These are phyloP conservation scores for Kodamaea lidongshanica DNA, from an alignment of 805 yeast species.

Conservation along the genomic window DNA sequence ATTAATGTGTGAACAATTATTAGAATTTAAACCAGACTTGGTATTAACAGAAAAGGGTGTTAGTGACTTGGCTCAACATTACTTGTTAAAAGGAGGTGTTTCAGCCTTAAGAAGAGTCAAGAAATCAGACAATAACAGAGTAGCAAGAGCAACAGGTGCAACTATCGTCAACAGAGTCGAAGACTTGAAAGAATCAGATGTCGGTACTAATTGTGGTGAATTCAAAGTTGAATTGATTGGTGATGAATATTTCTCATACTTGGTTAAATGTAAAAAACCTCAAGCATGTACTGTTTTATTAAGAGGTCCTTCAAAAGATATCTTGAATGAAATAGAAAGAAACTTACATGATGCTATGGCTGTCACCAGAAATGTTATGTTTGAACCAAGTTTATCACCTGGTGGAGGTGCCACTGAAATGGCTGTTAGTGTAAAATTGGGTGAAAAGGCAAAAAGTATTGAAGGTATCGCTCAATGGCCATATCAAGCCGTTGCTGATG, in stretches of 20 bases:
- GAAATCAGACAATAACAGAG: slow-evolving; percentile 93
- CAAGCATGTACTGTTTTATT: slow-evolving; percentile 89
- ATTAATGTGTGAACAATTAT: slow-evolving; percentile 74
- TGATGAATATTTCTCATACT: slow-evolving; percentile 89
- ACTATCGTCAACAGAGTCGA: slow-evolving; percentile 93
- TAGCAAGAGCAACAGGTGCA: slow-evolving; percentile 96
- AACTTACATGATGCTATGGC: slow-evolving; percentile 98
- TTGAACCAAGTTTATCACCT: slow-evolving; percentile 91
- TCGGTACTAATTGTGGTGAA: slow-evolving; percentile 83
- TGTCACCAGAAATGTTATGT: slow-evolving; percentile 88
- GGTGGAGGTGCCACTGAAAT: slow-evolving; percentile 99
- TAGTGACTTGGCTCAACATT: slow-evolving; percentile 95
- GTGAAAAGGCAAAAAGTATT: slow-evolving; percentile 85
- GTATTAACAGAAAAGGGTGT: slow-evolving; percentile 98
- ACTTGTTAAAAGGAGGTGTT: slow-evolving; percentile 86
- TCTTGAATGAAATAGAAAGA: slow-evolving; percentile 91
- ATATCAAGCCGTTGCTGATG: slow-evolving; percentile 97
- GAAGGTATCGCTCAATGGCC: slow-evolving; percentile 99
- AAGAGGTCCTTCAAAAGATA: slow-evolving; percentile 96
- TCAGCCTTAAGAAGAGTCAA: slow-evolving; percentile 90
- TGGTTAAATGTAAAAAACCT: slow-evolving; percentile 76
- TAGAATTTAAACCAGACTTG: slow-evolving; percentile 83
- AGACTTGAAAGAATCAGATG: slow-evolving; percentile 83
- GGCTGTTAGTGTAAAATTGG: slow-evolving; percentile 86
- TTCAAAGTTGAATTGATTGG: slow-evolving; percentile 94